A percentile compares a stretch with the other conserved stretches of the same genome.
Conservation (phyloP, 2,329 filamentous ascomycete species). For the Colletotrichum gigasporum region DNA sequence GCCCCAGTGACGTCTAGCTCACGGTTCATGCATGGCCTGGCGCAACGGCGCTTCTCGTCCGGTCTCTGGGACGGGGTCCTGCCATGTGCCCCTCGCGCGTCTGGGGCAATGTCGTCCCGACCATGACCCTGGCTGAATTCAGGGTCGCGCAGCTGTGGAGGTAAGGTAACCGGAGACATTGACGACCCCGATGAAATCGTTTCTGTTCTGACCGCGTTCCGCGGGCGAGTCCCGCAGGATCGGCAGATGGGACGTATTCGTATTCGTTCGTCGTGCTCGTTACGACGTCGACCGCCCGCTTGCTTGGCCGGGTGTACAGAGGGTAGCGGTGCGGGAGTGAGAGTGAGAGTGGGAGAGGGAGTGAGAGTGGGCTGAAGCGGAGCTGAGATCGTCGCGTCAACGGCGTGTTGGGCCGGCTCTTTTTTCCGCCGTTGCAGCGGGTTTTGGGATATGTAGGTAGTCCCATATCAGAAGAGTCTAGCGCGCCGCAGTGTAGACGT, state of each 20-base stretch:
- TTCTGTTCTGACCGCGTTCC: no score
- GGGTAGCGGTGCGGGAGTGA: not conserved
- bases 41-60: not conserved
- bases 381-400: no score
- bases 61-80: not conserved
- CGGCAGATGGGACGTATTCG: conserved; percentile 2
- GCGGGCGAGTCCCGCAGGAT: not conserved
- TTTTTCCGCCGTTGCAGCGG: not conserved
- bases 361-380: no score
- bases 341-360: no score
- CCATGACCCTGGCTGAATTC: no score
- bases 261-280: conserved; percentile 6
- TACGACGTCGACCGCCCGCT: no score
- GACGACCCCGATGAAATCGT: not conserved
- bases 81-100: no score
- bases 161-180: not conserved
- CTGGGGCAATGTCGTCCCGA: not conserved
- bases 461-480: no score
- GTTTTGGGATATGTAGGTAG: no score
- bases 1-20: not conserved
- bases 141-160: no score
- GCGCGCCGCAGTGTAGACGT: no score
- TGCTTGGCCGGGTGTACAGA: not conserved
- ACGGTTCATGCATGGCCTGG: not conserved
- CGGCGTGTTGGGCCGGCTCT: not conserved